These are phyloP conservation scores for Ophiognomonia clavigignenti-juglandacearum DNA, from an alignment of 2,329 filamentous ascomycete genomes.

Conservation along the genomic window DNA sequence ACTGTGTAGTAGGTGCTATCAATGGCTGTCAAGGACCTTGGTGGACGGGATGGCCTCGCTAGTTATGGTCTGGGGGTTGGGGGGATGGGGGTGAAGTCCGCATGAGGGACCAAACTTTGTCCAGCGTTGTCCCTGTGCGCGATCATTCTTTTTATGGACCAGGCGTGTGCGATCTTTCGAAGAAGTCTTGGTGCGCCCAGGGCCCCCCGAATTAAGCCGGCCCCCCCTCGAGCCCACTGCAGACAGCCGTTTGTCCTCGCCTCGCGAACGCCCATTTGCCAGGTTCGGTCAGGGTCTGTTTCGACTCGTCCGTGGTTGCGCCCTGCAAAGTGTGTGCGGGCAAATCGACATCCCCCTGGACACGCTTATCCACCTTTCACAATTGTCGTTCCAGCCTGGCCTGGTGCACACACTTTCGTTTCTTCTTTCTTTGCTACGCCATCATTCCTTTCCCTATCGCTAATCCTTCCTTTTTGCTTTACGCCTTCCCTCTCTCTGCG, in stretches of 20 bases:
- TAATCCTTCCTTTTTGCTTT: slow-evolving; percentile 1
- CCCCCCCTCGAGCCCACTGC: slow-evolving; percentile 19
- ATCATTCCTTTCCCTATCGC: slow-evolving; percentile 19
- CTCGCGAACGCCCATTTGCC: slow-evolving; percentile 22
- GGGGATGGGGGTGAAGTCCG: background rate
- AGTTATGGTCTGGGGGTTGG: too few relatives aligned
- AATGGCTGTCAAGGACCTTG: too few relatives aligned
- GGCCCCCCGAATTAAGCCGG: slow-evolving; percentile 19
- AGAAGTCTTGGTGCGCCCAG: background rate
- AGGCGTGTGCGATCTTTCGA: too few relatives aligned
- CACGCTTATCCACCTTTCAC: slow-evolving; percentile 14
- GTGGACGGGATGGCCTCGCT: slow-evolving; percentile 12
- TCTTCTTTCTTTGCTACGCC: slow-evolving; percentile 21
- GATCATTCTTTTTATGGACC: slow-evolving; percentile 27
- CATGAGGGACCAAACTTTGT: slow-evolving; percentile 11
- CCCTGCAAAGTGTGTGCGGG: slow-evolving; percentile 21
- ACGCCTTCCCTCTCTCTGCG: slow-evolving; percentile 3
- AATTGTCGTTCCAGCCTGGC: slow-evolving; percentile 4
- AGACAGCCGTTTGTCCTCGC: slow-evolving; percentile 29
- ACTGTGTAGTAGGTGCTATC: too few relatives aligned
- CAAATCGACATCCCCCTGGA: slow-evolving; percentile 17
- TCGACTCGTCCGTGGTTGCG: slow-evolving; percentile 38
- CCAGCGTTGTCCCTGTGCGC: too few relatives aligned
- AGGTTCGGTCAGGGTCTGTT: slow-evolving; percentile 38
- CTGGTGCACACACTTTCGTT: slow-evolving; percentile 30